A percentile compares a stretch with the other conserved stretches of the same genome.
Conservation (phyloP, 441 rosid species). For the Gossypium davidsonii region DNA sequence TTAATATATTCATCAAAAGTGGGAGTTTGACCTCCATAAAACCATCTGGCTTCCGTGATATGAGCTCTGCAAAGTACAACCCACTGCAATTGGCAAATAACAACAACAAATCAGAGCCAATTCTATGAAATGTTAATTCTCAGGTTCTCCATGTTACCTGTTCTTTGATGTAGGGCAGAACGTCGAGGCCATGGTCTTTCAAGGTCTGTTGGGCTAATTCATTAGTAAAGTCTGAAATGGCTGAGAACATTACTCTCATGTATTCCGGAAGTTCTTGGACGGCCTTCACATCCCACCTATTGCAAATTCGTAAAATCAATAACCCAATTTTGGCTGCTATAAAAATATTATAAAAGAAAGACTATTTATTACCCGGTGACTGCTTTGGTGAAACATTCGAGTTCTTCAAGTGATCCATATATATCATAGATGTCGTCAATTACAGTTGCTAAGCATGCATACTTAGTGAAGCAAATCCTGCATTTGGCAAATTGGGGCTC, state of each 20-base stretch:
- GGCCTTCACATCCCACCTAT: constrained; percentile 25
- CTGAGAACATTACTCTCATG: constrained; percentile 28
- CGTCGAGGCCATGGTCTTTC: constrained; percentile 8
- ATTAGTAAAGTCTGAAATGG: constrained; percentile 11
- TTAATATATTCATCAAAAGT: constrained; percentile 17
- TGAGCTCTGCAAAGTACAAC: constrained; percentile 10
- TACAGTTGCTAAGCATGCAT: not conserved
- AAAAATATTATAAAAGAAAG: not conserved
- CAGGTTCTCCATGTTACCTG: constrained; percentile 1
- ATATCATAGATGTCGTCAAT: constrained; percentile 13
- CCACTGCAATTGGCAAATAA: constrained; percentile 24
- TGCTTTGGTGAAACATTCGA: constrained; percentile 6
- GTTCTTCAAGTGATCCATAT: constrained; percentile 11
- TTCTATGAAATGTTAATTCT: not conserved
- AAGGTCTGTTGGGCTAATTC: constrained; percentile 21
- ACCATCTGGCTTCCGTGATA: constrained; percentile 27
- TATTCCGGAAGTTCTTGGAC: constrained; percentile 21
- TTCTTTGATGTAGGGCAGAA: constrained; percentile 13
- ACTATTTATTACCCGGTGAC: not conserved
- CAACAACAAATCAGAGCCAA: not conserved
- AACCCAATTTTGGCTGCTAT: not conserved
- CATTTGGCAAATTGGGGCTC: constrained; percentile 5
- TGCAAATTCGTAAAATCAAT: not conserved
- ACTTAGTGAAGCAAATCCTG: constrained; percentile 3
- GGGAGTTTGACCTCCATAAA: constrained; percentile 3